phyloP scores from a whole-genome alignment of 805 yeast species.

The Teunomyces cretensis region DNA sequence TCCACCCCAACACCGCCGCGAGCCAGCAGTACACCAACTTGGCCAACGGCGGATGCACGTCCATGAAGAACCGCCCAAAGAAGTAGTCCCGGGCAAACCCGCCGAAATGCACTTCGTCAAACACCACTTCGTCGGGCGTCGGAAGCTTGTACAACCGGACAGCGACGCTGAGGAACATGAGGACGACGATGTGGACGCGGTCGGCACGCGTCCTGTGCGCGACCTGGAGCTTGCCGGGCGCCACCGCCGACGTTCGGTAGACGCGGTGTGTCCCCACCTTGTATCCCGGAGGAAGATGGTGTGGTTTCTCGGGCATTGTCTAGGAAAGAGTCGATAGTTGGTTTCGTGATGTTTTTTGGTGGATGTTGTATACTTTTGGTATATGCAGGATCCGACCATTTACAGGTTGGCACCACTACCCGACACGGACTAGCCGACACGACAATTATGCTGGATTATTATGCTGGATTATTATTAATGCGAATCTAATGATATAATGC shows the following conservation, averaged over 20 bases:
- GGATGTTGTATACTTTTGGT: background rate
- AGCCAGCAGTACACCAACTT: conserved; percentile 58
- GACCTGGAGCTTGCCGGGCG: conserved; percentile 13
- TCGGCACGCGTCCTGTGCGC: conserved; percentile 16
- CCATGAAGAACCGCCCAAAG: conserved; percentile 62
- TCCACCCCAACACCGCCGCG: conserved; percentile 44
- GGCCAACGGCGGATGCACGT: conserved; percentile 72
- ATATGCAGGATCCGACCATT: background rate
- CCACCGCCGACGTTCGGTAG: conserved; percentile 24
- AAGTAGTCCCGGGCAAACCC: conserved; percentile 44
- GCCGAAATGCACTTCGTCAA: conserved; percentile 48
- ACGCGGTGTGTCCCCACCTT: conserved; percentile 31
- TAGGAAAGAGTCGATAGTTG: background rate
- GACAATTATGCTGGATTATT: too few relatives aligned
- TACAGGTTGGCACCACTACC: too few relatives aligned
- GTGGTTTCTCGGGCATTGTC: background rate
- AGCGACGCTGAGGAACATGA: conserved; percentile 23
- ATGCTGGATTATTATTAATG: background rate
- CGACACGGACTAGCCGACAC: too few relatives aligned
- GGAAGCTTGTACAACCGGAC: conserved; percentile 34
- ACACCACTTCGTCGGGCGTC: conserved; percentile 42
- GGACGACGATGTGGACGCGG: conserved; percentile 17
- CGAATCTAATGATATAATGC: background rate
- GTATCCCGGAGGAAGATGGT: conserved; percentile 22
- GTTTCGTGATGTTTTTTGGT: background rate